Conservation (phyloP, 2,329 filamentous ascomycete genomes). For the Periconia digitata region DNA sequence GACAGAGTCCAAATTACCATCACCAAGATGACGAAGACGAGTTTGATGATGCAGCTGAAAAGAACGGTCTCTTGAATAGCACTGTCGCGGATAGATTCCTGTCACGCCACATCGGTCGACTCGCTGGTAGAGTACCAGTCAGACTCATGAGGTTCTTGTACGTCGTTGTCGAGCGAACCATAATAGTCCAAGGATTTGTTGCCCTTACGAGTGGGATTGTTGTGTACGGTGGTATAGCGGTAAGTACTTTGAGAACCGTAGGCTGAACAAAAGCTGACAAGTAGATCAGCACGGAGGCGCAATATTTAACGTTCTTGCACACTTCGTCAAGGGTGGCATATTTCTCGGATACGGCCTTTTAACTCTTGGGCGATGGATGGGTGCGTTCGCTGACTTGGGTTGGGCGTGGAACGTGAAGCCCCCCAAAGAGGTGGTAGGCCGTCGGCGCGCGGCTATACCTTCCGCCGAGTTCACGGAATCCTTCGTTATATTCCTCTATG, state of each 20-base stretch:
- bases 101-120: conserved; percentile 55
- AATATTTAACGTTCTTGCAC: conserved; percentile 83
- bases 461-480: conserved; percentile 90
- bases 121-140: conserved; percentile 59
- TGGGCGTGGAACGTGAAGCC: conserved; percentile 96
- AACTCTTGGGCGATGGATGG: conserved; percentile 86
- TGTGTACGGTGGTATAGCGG: conserved; percentile 81
- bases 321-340: conserved; percentile 91
- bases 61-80: conserved; percentile 50
- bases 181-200: conserved; percentile 77
- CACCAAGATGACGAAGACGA: conserved; percentile 48
- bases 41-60: conserved; percentile 50
- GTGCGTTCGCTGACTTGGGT: conserved; percentile 84
- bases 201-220: conserved; percentile 71
- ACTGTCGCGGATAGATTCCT: conserved; percentile 55
- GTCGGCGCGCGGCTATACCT: conserved; percentile 64
- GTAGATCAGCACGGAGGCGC: conserved; percentile 60
- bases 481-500: conserved; percentile 86
- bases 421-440: conserved; percentile 55
- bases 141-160: conserved; percentile 63
- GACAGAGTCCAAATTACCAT: conserved; percentile 39
- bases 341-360: conserved; percentile 93
- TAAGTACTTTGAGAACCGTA: conserved; percentile 51
- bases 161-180: conserved; percentile 71
- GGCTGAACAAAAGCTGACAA: conserved; percentile 8